Evolutionary conservation across 192 early-diverging fungal genomes (phyloP).

Genomic region (Backusella parvicylindrica): DNA sequence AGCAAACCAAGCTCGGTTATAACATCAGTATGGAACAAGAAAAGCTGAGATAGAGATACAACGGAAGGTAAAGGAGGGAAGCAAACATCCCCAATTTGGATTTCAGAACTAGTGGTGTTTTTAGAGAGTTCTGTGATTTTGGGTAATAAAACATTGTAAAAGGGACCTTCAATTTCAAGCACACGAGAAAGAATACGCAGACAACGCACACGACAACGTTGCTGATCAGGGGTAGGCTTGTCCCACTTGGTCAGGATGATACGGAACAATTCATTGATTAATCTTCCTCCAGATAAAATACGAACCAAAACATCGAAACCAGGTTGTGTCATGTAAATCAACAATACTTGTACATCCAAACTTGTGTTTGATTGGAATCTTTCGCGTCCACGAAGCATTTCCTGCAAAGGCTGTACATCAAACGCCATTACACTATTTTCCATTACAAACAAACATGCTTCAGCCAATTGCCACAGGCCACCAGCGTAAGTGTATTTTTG

Average conservation of each 20-base stretch:
- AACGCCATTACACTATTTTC: conserved; percentile 79
- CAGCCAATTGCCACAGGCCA: conserved; percentile 78
- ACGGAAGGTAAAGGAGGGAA: conserved; percentile 50
- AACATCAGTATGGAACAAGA: conserved; percentile 62
- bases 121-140: conserved; percentile 44
- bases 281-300: conserved; percentile 69
- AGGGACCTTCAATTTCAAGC: conserved; percentile 67
- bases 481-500: conserved; percentile 64
- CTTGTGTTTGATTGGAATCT: neutral
- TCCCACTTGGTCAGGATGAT: conserved; percentile 62
- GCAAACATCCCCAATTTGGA: conserved; percentile 30
- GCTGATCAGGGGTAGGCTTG: conserved; percentile 26
- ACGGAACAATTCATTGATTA: conserved; percentile 68
- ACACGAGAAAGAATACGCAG: conserved; percentile 63
- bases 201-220: conserved; percentile 36
- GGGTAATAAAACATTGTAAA: conserved; percentile 64
- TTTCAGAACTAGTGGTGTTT: conserved; percentile 26
- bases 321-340: conserved; percentile 56
- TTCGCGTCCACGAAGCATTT: conserved; percentile 1
- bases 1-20: conserved; percentile 71
- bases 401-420: conserved; percentile 54
- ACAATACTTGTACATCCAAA: neutral
- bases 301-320: conserved; percentile 81
- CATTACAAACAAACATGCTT: conserved; percentile 69
- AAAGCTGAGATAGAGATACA: conserved; percentile 73